Evolutionary conservation across 345 rosid genomes (phyloP).

Genomic region (Jatropha curcas): DNA sequence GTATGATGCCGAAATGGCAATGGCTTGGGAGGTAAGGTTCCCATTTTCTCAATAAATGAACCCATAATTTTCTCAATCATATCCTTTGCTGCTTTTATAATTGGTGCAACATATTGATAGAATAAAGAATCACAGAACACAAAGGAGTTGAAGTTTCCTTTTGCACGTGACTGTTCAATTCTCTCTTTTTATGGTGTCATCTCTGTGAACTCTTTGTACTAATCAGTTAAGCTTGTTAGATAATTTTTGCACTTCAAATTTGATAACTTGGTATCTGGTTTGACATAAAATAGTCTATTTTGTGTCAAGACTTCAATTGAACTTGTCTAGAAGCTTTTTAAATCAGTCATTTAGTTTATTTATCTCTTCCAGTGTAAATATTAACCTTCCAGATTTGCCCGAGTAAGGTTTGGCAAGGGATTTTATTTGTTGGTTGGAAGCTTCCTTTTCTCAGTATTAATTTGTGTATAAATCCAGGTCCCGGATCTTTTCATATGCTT

Average conservation of each 20-base stretch:
- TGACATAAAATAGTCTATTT: too few relatives aligned
- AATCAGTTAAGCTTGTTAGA: neutral
- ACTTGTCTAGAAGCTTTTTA: neutral
- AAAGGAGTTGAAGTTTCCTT: neutral
- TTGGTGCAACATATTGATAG: neutral
- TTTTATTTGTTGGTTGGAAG: too few relatives aligned
- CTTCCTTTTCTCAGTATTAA: too few relatives aligned
- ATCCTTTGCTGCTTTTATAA: neutral
- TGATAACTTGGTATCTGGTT: neutral
- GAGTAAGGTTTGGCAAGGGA: too few relatives aligned
- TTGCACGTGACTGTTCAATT: neutral
- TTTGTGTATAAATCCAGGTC: too few relatives aligned
- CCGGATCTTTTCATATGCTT: too few relatives aligned
- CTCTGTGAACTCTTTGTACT: neutral
- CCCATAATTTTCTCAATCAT: neutral
- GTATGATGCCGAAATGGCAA: constrained; percentile 78
- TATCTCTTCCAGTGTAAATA: constrained; percentile 1
- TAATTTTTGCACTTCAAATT: neutral
- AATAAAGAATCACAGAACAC: neutral
- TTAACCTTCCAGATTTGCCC: neutral
- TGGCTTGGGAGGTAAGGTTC: constrained; percentile 86
- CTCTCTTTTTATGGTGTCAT: neutral
- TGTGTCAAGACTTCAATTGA: neutral
- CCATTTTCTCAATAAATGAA: constrained; percentile 20
- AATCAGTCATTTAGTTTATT: neutral